Evolutionary conservation across 2,329 filamentous ascomycete species (phyloP).

Genomic region (Monosporascus sp.): DNA sequence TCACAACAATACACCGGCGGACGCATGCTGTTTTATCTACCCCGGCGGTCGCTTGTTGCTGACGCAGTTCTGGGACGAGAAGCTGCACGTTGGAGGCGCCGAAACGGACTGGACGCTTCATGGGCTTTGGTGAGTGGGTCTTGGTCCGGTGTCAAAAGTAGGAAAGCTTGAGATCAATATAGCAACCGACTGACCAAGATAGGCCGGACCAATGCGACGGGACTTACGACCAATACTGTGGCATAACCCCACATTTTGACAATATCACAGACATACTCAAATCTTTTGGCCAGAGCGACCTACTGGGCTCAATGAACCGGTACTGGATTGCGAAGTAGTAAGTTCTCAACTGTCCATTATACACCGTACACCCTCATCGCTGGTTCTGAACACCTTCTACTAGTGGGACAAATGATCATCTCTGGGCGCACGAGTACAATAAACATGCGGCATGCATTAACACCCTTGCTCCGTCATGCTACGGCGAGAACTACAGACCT

Average conservation of each 20-base stretch:
- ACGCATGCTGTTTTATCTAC: constrained; percentile 37
- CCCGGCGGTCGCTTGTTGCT: constrained; percentile 36
- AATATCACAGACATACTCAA: constrained; percentile 37
- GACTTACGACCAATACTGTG: constrained; percentile 37
- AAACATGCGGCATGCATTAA: constrained; percentile 70
- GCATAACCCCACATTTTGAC: constrained; percentile 34
- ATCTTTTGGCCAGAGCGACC: constrained; percentile 32
- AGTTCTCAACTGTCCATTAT: constrained; percentile 11
- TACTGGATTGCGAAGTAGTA: constrained; percentile 38
- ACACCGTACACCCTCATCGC: not conserved
- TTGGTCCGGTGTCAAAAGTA: not conserved
- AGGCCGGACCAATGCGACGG: constrained; percentile 41
- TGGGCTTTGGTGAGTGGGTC: constrained; percentile 33
- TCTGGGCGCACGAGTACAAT: constrained; percentile 68
- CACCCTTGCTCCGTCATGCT: constrained; percentile 61
- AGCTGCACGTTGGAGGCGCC: constrained; percentile 32
- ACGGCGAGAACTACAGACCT: constrained; percentile 43
- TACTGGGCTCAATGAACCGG: constrained; percentile 35
- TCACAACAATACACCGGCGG: constrained; percentile 30
- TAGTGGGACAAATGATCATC: constrained; percentile 33
- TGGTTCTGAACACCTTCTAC: not conserved
- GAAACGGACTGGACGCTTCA: constrained; percentile 40
- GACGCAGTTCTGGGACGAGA: constrained; percentile 39
- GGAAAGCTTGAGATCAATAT: not conserved
- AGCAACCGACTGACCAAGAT: not conserved